Percentiles rank a stretch among this genome's conserved stretches.
Conservation (phyloP, 805 yeast species). For the Suhomyces tanzawaensis region DNA sequence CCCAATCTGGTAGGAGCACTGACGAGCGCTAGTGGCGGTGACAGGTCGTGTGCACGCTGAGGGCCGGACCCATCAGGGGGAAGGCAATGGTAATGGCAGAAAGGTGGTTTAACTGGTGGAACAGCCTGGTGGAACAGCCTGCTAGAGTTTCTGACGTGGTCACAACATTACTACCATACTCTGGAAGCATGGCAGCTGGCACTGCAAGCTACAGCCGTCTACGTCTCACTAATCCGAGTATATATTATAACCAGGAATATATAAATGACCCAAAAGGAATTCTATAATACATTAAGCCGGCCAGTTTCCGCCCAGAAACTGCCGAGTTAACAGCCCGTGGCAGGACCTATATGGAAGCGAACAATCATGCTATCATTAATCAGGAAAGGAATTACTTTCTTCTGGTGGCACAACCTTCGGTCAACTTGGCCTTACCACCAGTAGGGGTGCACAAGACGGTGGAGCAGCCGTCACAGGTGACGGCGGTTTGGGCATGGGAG, state of each 20-base stretch:
- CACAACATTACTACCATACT: no score
- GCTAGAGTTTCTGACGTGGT: no score
- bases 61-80: no score
- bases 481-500: slow-evolving; percentile 43
- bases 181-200: no score
- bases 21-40: no score
- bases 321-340: background rate
- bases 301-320: background rate
- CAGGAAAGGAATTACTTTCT: slow-evolving; percentile 25
- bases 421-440: slow-evolving; percentile 44
- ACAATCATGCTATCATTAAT: slow-evolving; percentile 3
- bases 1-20: no score
- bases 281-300: slow-evolving; percentile 5
- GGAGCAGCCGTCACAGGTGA: slow-evolving; percentile 41
- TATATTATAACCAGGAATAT: background rate
- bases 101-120: no score
- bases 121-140: no score
- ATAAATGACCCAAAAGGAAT: slow-evolving; percentile 3
- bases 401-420: slow-evolving; percentile 43
- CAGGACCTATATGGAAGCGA: background rate
- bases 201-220: background rate
- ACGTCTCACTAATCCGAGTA: background rate
- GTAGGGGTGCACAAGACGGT: slow-evolving; percentile 41
- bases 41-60: no score
- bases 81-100: no score